These are phyloP conservation scores for Antrodiella citrinella DNA, from an alignment of 768 basidiomycete genomes.

Conservation along the genomic window DNA sequence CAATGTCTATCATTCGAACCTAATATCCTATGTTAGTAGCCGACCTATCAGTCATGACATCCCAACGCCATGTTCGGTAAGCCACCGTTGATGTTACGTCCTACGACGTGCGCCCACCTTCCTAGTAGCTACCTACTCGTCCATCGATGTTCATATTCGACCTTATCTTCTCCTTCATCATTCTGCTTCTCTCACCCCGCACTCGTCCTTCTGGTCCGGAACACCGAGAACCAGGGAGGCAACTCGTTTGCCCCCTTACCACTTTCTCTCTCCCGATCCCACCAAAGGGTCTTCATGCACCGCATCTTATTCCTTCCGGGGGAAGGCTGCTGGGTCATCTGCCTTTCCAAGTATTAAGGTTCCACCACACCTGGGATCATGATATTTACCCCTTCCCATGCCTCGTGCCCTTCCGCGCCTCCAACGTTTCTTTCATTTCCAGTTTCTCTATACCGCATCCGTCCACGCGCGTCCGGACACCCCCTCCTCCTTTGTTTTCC, in stretches of 20 bases:
- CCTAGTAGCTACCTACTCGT: constrained; percentile 6
- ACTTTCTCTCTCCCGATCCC: background rate
- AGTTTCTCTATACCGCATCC: constrained; percentile 2
- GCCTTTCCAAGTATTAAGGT: background rate
- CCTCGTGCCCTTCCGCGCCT: constrained; percentile 13
- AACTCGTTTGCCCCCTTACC: background rate
- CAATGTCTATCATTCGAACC: background rate
- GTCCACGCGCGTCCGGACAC: background rate
- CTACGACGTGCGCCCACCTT: background rate
- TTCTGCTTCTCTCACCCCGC: background rate
- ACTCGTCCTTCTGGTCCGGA: background rate
- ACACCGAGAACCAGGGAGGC: background rate
- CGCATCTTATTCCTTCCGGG: background rate
- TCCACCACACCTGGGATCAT: background rate
- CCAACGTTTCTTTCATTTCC: constrained; percentile 45
- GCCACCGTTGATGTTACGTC: background rate
- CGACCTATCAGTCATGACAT: background rate
- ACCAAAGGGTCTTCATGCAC: background rate
- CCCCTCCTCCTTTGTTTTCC: constrained; percentile 5
- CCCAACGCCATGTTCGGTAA: background rate
- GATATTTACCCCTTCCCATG: background rate
- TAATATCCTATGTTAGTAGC: background rate
- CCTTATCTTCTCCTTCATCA: constrained; percentile 1
- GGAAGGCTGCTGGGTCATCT: background rate
- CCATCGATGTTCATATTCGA: background rate